Evolutionary conservation across 352 stramenopile species (phyloP), one percentile per base, ranked within the genome.

Genomic region (Pythium chondricola): DNA sequence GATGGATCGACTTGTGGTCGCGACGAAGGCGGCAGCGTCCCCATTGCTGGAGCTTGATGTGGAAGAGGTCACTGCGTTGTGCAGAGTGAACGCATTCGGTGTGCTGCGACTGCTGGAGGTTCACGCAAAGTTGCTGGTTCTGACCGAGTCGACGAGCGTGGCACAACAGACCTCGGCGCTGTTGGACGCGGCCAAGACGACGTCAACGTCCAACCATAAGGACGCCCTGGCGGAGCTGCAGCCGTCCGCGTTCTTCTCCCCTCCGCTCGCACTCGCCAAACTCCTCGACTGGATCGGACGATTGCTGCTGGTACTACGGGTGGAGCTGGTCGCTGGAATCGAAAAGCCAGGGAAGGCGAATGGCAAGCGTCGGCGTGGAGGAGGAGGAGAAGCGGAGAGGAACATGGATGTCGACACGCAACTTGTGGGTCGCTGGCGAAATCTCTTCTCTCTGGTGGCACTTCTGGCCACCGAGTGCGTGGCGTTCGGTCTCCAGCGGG

Each of bases 61-160:
- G n/a, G 48, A 69, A 16, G 63, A 85, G 27, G 56, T 72, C 25
- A 52, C 67, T 27, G 52, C 59, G 43, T 52, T 72, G 10, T 83
- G 74, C 53, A 70, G 65, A 20, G 38, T 44, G 0, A 83, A 87
- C 33, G 65, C 71, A 4, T 85, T 88, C 29, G 68, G 69, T 3
- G 64, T 90, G 18, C 55, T 88, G 33, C 74, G 79, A 1, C 62
- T 90, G 24, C 17, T 90, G 10, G 79, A 90, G 48, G 67, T 90
- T 5, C 87, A 88, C 46, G 72, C 65, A 7, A 85, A 85, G 41
- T 58, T 87, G 10, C 41, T 71, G 1, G 46, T 88, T 33, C 68
- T 83, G 47, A 50, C 64, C 9, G 71, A 85, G 46, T 82, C 63
- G 20, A 60, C 67, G 0, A 63, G 69, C 24, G 75, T 88, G 6